phyloP scores from a whole-genome alignment of 148 eudicot genomes.

The Rhododendron ovatum region DNA sequence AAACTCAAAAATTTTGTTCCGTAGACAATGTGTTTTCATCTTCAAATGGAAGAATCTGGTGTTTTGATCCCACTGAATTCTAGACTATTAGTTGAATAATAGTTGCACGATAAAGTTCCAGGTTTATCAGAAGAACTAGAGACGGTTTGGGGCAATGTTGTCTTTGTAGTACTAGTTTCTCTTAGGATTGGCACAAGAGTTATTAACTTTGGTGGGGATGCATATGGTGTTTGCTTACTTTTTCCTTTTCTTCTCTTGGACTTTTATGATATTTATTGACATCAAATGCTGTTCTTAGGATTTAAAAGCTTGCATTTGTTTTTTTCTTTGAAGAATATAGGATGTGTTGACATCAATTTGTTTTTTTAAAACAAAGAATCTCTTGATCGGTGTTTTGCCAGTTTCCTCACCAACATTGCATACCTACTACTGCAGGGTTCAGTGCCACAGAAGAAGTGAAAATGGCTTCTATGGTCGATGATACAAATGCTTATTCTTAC shows the following conservation, averaged over 20 bases:
- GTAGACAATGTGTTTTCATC: neutral
- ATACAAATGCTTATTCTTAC: slow-evolving; percentile 71
- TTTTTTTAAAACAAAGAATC: neutral
- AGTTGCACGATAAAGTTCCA: neutral
- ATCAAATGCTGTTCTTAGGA: neutral
- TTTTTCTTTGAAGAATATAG: neutral
- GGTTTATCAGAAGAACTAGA: neutral
- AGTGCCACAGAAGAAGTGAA: slow-evolving; percentile 59
- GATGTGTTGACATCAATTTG: neutral
- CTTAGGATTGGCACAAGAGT: neutral
- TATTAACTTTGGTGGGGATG: neutral
- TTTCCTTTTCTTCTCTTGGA: neutral
- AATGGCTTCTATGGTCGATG: slow-evolving; percentile 58
- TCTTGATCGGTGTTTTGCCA: neutral
- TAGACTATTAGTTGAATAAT: neutral
- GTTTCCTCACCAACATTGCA: neutral
- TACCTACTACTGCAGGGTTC: slow-evolving; percentile 38
- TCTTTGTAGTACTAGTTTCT: neutral
- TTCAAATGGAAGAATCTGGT: neutral
- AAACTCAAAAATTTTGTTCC: neutral
- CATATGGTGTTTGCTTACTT: neutral
- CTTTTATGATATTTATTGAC: neutral
- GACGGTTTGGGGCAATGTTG: neutral
- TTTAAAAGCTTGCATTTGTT: neutral
- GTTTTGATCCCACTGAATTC: neutral